Conservation (phyloP, 2,329 filamentous ascomycete genomes). For the Mollisiaceae sp. region DNA sequence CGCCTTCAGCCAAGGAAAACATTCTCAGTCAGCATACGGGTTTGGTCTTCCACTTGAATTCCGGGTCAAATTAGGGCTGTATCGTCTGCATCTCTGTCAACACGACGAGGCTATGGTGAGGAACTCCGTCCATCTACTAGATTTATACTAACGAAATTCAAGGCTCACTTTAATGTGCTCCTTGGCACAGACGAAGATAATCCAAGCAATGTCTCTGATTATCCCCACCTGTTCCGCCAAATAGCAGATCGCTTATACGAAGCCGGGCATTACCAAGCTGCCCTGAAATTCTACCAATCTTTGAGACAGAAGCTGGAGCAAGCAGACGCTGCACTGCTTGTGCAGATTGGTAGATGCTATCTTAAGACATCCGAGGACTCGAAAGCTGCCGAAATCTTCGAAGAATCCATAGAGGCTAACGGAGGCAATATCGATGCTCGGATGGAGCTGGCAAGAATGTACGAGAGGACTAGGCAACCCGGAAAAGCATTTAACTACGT, state of each 20-base stretch:
- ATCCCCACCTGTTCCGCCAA: slow-evolving; percentile 81
- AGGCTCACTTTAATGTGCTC: slow-evolving; percentile 68
- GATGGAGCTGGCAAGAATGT: slow-evolving; percentile 81
- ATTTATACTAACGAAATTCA: slow-evolving; percentile 23
- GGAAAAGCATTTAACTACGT: slow-evolving; percentile 80
- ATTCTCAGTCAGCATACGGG: slow-evolving; percentile 68
- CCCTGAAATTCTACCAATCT: slow-evolving; percentile 61
- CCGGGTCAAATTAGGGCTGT: slow-evolving; percentile 81
- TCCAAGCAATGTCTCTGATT: slow-evolving; percentile 62
- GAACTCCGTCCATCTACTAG: slow-evolving; percentile 23
- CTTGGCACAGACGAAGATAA: slow-evolving; percentile 66
- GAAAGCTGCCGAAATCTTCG: slow-evolving; percentile 78
- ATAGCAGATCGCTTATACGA: slow-evolving; percentile 63
- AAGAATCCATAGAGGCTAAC: slow-evolving; percentile 75
- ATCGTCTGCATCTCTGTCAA: slow-evolving; percentile 74
- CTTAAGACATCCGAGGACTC: slow-evolving; percentile 64
- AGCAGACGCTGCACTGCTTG: slow-evolving; percentile 50
- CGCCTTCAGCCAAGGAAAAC: slow-evolving; percentile 62
- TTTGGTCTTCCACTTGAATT: slow-evolving; percentile 78
- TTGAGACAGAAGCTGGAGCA: slow-evolving; percentile 55
- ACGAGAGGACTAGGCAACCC: slow-evolving; percentile 73
- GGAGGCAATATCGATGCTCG: slow-evolving; percentile 76
- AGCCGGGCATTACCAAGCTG: slow-evolving; percentile 56
- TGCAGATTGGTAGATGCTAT: slow-evolving; percentile 66
- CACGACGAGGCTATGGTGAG: slow-evolving; percentile 76